Conservation (phyloP, 1,139 yeast genomes). For the Candida buenavistaensis region DNA sequence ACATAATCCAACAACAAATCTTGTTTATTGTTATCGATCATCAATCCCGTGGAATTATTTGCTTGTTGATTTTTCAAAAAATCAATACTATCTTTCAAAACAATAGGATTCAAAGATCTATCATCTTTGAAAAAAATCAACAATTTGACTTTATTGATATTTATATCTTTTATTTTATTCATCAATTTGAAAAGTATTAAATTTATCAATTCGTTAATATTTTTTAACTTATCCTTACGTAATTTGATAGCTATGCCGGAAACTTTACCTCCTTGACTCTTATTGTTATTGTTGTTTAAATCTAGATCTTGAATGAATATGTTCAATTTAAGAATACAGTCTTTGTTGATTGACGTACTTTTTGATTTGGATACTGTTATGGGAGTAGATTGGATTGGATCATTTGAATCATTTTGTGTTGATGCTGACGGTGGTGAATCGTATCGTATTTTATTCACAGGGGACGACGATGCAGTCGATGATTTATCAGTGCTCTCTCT, state of each 20-base stretch:
- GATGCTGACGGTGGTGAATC: background rate
- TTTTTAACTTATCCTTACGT: slow-evolving; percentile 26
- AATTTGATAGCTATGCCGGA: slow-evolving; percentile 21
- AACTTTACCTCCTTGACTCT: too few relatives aligned
- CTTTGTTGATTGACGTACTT: background rate
- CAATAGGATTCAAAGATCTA: slow-evolving; percentile 24
- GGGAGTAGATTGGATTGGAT: background rate
- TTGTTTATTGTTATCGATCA: slow-evolving; percentile 9
- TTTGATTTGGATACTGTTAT: background rate
- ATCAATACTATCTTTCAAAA: slow-evolving; percentile 18
- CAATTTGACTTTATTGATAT: slow-evolving; percentile 20
- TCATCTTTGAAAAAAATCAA: slow-evolving; percentile 25
- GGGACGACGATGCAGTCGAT: slow-evolving; percentile 2
- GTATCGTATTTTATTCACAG: too few relatives aligned
- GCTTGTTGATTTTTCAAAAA: background rate
- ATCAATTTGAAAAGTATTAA: slow-evolving; percentile 24
- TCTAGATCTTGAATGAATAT: slow-evolving; percentile 7
- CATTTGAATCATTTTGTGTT: background rate
- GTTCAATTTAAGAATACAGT: slow-evolving; percentile 5
- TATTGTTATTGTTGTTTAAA: background rate
- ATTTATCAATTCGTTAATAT: slow-evolving; percentile 26
- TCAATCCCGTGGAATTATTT: too few relatives aligned
- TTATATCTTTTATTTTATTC: slow-evolving; percentile 17
- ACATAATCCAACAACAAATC: slow-evolving; percentile 30
- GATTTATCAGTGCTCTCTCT: background rate